phyloP scores from a whole-genome alignment of 495 filamentous ascomycete species.

The Talaromyces adpressus region DNA sequence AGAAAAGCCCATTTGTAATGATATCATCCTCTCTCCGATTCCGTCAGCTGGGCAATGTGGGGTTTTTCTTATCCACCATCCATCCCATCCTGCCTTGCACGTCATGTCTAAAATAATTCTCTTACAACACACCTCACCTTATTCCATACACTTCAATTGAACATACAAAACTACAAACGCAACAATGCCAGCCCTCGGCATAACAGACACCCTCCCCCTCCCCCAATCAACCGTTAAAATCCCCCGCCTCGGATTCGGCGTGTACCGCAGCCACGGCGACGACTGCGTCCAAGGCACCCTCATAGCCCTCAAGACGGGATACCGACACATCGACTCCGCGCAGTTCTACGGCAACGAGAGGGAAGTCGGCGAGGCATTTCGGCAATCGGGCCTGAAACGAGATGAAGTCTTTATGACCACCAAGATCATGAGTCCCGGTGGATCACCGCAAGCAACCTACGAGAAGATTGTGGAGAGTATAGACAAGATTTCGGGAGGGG shows the following conservation, averaged over 20 bases:
- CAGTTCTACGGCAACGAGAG: slow-evolving; percentile 64
- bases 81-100: background rate
- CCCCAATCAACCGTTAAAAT: slow-evolving; percentile 47
- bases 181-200: slow-evolving; percentile 29
- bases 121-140: background rate
- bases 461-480: slow-evolving; percentile 53
- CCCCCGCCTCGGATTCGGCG: slow-evolving; percentile 68
- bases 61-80: background rate
- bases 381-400: slow-evolving; percentile 45
- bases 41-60: background rate
- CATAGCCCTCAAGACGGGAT: slow-evolving; percentile 56
- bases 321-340: slow-evolving; percentile 69
- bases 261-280: slow-evolving; percentile 50
- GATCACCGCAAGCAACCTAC: slow-evolving; percentile 52
- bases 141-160: background rate
- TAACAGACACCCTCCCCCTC: slow-evolving; percentile 48
- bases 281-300: slow-evolving; percentile 49
- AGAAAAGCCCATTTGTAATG: background rate
- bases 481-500: slow-evolving; percentile 41
- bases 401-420: slow-evolving; percentile 59
- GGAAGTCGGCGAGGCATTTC: slow-evolving; percentile 58
- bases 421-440: slow-evolving; percentile 53
- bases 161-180: background rate
- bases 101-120: background rate
- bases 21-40: background rate